phyloP scores from a whole-genome alignment of 192 early-diverging fungal species.

The Umbelopsis sp. region DNA sequence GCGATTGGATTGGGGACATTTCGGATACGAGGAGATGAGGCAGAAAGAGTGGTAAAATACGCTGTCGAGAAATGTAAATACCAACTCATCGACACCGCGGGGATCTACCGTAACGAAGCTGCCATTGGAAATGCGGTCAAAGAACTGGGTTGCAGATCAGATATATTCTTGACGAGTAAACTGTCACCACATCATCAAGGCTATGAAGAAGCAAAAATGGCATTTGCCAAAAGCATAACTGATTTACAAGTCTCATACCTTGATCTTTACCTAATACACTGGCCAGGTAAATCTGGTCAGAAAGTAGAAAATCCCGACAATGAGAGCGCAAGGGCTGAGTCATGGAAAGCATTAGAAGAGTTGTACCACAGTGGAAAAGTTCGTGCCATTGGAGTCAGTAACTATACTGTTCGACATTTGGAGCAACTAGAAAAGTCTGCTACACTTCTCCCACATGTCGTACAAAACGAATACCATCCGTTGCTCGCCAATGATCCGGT shows the following conservation, averaged over 20 bases:
- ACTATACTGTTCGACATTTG: conserved; percentile 66
- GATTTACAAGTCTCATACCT: conserved; percentile 68
- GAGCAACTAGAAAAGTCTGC: conserved; percentile 58
- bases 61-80: conserved; percentile 5
- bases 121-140: conserved; percentile 4
- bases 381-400: conserved; percentile 73
- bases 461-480: conserved; percentile 76
- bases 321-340: background rate
- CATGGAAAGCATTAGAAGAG: conserved; percentile 53
- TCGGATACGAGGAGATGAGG: conserved; percentile 2
- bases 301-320: background rate
- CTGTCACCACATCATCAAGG: conserved; percentile 6
- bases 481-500: conserved; percentile 60
- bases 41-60: conserved; percentile 1
- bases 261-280: conserved; percentile 78
- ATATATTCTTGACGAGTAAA: conserved; percentile 6
- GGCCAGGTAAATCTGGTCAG: conserved; percentile 61
- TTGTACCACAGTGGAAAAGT: conserved; percentile 61
- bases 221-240: conserved; percentile 56
- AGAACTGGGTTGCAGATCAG: background rate
- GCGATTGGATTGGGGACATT: conserved; percentile 2
- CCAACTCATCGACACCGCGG: conserved; percentile 3
- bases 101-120: conserved; percentile 12
- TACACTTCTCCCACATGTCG: conserved; percentile 63
- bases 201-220: conserved; percentile 27